Evolutionary conservation across 2,329 filamentous ascomycete genomes (phyloP).

Genomic region (Colletotrichum tofieldiae): DNA sequence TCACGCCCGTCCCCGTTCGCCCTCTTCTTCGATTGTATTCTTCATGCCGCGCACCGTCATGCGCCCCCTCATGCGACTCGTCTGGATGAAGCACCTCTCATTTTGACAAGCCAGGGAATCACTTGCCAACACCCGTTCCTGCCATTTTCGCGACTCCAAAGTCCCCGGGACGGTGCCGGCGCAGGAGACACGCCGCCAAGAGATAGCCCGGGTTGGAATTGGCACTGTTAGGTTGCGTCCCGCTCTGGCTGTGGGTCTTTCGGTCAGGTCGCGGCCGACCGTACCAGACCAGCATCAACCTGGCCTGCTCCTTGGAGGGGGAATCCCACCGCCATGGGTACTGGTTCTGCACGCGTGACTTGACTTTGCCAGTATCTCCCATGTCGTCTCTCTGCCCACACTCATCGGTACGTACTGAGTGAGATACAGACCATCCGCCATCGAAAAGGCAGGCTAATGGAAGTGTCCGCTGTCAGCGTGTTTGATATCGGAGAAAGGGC

Average conservation of each 20-base stretch:
- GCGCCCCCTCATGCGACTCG: not conserved
- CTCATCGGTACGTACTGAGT: not conserved
- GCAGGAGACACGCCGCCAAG: constrained; percentile 20
- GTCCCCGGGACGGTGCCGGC: not conserved
- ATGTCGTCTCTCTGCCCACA: not conserved
- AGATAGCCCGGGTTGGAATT: constrained; percentile 26
- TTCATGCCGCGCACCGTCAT: not conserved
- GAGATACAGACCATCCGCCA: not conserved
- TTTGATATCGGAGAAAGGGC: not conserved
- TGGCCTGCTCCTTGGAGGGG: constrained; percentile 20
- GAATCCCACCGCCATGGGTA: constrained; percentile 21
- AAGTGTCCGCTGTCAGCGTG: not conserved
- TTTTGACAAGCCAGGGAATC: not conserved
- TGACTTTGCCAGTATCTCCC: constrained; percentile 21
- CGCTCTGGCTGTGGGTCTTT: constrained; percentile 33
- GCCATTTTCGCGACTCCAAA: not conserved
- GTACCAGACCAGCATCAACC: constrained; percentile 25
- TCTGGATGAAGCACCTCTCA: not conserved
- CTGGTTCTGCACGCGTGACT: constrained; percentile 29
- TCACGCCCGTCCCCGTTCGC: not conserved
- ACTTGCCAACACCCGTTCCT: constrained; percentile 2
- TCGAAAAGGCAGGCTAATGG: not conserved
- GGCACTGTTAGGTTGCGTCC: constrained; percentile 36
- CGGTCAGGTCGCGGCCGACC: constrained; percentile 39
- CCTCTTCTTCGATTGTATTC: not conserved